Percentiles rank a stretch among this genome's conserved stretches.
phyloP scores from a whole-genome alignment of 2,329 filamentous ascomycete genomes.

The Pezicula radicicola region DNA sequence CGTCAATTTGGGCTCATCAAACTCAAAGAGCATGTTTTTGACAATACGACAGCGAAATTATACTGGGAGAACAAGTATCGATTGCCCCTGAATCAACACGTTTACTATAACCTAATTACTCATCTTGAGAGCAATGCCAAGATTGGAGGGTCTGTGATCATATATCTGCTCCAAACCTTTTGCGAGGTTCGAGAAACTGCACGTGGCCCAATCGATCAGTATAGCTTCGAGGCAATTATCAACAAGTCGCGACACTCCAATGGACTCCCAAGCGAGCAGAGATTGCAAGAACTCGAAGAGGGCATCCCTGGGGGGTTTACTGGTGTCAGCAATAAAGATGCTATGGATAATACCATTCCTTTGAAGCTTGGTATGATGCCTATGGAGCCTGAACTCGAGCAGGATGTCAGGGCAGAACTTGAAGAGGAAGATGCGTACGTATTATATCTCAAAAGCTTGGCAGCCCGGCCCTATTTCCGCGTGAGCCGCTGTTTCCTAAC shows the following conservation, averaged over 20 bases:
- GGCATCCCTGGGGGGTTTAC: slow-evolving; percentile 61
- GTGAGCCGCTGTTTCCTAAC: too few relatives aligned
- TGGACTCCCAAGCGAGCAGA: slow-evolving; percentile 59
- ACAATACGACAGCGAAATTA: slow-evolving; percentile 74
- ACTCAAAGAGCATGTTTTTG: slow-evolving; percentile 72
- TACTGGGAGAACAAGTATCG: slow-evolving; percentile 88
- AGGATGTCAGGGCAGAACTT: slow-evolving; percentile 83
- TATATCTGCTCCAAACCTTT: slow-evolving; percentile 64
- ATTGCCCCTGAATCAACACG: slow-evolving; percentile 81
- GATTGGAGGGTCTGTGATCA: slow-evolving; percentile 74
- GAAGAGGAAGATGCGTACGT: slow-evolving; percentile 71
- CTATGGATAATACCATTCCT: slow-evolving; percentile 51
- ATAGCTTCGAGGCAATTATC: slow-evolving; percentile 59
- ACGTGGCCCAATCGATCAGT: slow-evolving; percentile 61
- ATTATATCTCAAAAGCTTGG: too few relatives aligned
- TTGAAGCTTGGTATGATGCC: slow-evolving; percentile 79
- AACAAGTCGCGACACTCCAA: slow-evolving; percentile 41
- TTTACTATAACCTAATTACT: slow-evolving; percentile 78
- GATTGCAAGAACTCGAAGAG: slow-evolving; percentile 53
- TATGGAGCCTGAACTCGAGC: slow-evolving; percentile 77
- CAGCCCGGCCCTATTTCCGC: too few relatives aligned
- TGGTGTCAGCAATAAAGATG: slow-evolving; percentile 58
- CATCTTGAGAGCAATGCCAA: slow-evolving; percentile 86
- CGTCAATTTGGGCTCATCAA: slow-evolving; percentile 71
- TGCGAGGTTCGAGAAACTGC: slow-evolving; percentile 57